These are phyloP conservation scores for Scleromitrula shiraiana DNA, from an alignment of 2,329 filamentous ascomycete species.

Conservation along the genomic window DNA sequence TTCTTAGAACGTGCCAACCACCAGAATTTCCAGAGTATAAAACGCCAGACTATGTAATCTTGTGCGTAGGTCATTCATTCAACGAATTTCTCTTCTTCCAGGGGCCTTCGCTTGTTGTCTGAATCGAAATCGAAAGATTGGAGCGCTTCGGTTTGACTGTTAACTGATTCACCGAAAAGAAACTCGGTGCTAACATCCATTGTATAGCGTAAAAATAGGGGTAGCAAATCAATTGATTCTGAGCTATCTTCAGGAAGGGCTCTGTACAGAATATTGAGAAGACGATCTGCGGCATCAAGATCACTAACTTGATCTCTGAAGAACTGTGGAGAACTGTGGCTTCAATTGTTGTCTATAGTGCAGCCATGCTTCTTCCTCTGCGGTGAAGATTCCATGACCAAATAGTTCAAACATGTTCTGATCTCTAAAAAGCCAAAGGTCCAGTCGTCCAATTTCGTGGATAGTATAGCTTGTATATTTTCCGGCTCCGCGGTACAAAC, in stretches of 20 bases:
- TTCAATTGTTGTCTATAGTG: constrained; percentile 32
- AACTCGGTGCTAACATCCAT: constrained; percentile 48
- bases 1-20: constrained; percentile 23
- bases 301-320: constrained; percentile 28
- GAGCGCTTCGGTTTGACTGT: constrained; percentile 35
- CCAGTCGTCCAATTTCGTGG: constrained; percentile 31
- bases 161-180: constrained; percentile 43
- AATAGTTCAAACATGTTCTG: constrained; percentile 28
- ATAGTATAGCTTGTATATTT: constrained; percentile 29
- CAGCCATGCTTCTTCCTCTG: constrained; percentile 32
- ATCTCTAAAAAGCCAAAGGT: constrained; percentile 28
- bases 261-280: constrained; percentile 39
- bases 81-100: constrained; percentile 30
- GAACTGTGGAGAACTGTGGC: constrained; percentile 35
- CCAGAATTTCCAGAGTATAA: constrained; percentile 25
- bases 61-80: constrained; percentile 33
- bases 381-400: constrained; percentile 35
- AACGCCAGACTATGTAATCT: constrained; percentile 27
- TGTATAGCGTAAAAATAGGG: constrained; percentile 42
- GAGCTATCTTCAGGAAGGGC: constrained; percentile 16
- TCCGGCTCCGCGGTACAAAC: constrained; percentile 36
- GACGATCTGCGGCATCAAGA: constrained; percentile 36
- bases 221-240: constrained; percentile 33
- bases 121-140: constrained; percentile 20
- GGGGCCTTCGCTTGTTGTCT: constrained; percentile 12